These are phyloP conservation scores for Globisporangium yorkense DNA, from an alignment of 352 stramenopile genomes.

Conservation along the genomic window DNA sequence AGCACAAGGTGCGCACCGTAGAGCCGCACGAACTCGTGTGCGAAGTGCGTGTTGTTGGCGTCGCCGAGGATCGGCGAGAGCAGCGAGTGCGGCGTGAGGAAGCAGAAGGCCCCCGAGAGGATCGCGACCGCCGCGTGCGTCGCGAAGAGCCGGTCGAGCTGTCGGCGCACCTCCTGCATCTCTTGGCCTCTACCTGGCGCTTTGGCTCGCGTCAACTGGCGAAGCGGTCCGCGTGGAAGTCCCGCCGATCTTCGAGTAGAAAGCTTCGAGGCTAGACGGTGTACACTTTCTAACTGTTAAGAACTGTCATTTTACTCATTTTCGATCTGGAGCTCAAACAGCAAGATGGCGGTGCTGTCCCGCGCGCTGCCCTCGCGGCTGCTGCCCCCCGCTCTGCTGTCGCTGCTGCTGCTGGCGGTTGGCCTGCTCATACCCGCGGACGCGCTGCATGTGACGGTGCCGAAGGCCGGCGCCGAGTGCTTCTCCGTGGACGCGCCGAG, in stretches of 20 bases:
- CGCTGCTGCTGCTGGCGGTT: slow-evolving; percentile 18
- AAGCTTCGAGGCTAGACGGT: neutral
- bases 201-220: neutral
- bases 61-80: slow-evolving; percentile 72
- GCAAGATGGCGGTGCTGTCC: neutral
- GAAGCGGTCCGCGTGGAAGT: no score
- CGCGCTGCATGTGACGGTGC: slow-evolving; percentile 49
- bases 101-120: slow-evolving; percentile 57
- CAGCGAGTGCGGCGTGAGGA: slow-evolving; percentile 76
- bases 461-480: slow-evolving; percentile 42
- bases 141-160: slow-evolving; percentile 80
- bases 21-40: slow-evolving; percentile 83
- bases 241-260: neutral
- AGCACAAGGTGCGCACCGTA: slow-evolving; percentile 38
- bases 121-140: slow-evolving; percentile 69
- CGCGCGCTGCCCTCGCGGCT: neutral
- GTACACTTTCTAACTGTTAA: neutral
- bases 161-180: slow-evolving; percentile 59
- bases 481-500: slow-evolving; percentile 64
- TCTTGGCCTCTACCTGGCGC: no score
- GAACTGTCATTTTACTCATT: no score
- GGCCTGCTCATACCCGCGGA: slow-evolving; percentile 10
- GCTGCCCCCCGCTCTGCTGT: neutral
- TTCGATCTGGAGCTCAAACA: no score
- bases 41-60: slow-evolving; percentile 74